phyloP scores from a whole-genome alignment of 2,329 filamentous ascomycete species.

The Alternaria alternata region DNA sequence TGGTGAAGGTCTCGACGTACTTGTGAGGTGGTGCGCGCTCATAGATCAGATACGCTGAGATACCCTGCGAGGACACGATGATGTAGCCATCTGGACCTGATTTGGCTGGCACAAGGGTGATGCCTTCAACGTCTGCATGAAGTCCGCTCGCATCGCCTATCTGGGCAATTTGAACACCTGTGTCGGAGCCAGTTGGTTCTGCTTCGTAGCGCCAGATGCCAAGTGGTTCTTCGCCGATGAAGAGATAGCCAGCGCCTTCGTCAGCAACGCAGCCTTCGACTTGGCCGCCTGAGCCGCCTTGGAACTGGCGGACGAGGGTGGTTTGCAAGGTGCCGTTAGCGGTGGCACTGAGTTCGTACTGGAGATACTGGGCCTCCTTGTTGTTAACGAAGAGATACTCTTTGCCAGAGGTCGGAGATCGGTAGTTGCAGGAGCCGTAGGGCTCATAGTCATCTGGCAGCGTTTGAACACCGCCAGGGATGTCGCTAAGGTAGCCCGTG shows the following conservation, averaged over 20 bases:
- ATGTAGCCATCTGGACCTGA: conserved; percentile 58
- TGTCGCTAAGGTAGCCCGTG: conserved; percentile 55
- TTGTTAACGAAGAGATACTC: conserved; percentile 65
- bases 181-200: conserved; percentile 56
- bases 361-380: conserved; percentile 63
- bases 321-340: conserved; percentile 56
- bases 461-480: conserved; percentile 58
- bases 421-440: conserved; percentile 63
- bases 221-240: conserved; percentile 62
- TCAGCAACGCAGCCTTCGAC: conserved; percentile 64
- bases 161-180: conserved; percentile 49
- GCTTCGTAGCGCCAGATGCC: conserved; percentile 63
- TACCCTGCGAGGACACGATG: conserved; percentile 62
- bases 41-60: conserved; percentile 63
- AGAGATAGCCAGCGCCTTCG: conserved; percentile 60
- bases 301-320: conserved; percentile 60
- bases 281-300: conserved; percentile 61
- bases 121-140: conserved; percentile 64
- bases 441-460: conserved; percentile 57
- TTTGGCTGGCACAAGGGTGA: conserved; percentile 60
- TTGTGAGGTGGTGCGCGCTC: conserved; percentile 59
- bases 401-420: conserved; percentile 56
- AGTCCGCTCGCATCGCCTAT: conserved; percentile 58
- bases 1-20: conserved; percentile 60
- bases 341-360: conserved; percentile 58